Evolutionary conservation across 768 basidiomycete species (phyloP).

Genomic region (Boletus reticuloceps): DNA sequence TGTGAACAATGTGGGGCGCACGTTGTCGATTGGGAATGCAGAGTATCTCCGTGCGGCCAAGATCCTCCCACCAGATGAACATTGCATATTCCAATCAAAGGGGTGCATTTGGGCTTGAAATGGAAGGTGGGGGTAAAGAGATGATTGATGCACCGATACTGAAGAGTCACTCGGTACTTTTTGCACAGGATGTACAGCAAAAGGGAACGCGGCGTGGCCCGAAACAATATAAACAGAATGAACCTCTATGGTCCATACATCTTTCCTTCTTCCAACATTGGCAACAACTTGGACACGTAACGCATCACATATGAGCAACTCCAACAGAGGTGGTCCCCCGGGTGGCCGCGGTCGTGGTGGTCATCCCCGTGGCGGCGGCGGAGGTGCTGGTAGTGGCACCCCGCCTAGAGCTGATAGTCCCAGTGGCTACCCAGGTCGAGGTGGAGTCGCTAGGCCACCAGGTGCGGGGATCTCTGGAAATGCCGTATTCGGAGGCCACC

Average conservation of each 20-base stretch:
- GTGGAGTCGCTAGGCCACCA: slow-evolving; percentile 24
- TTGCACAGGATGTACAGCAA: not conserved
- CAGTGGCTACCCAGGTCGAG: slow-evolving; percentile 7
- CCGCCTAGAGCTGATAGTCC: slow-evolving; percentile 1
- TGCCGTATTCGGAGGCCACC: slow-evolving; percentile 27
- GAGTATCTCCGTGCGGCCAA: slow-evolving; percentile 76
- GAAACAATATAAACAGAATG: slow-evolving; percentile 2
- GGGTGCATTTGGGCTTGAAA: slow-evolving; percentile 75
- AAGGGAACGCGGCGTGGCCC: not conserved
- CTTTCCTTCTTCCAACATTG: not conserved
- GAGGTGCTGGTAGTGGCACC: not conserved
- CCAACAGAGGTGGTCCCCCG: slow-evolving; percentile 14
- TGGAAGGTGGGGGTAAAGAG: slow-evolving; percentile 52
- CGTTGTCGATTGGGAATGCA: slow-evolving; percentile 26
- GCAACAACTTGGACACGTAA: not conserved
- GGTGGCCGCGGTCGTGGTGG: slow-evolving; percentile 20
- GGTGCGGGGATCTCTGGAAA: slow-evolving; percentile 27
- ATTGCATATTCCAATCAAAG: slow-evolving; percentile 47
- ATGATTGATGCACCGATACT: slow-evolving; percentile 95
- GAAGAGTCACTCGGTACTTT: slow-evolving; percentile 42
- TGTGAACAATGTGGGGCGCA: not conserved
- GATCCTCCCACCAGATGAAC: slow-evolving; percentile 60
- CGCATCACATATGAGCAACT: slow-evolving; percentile 10
- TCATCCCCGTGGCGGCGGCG: slow-evolving; percentile 6
- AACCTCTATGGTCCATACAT: not conserved